Evolutionary conservation across 129 eudicot species (phyloP), one percentile per base, ranked within the genome.

Genomic region (Escallonia herrerae): DNA sequence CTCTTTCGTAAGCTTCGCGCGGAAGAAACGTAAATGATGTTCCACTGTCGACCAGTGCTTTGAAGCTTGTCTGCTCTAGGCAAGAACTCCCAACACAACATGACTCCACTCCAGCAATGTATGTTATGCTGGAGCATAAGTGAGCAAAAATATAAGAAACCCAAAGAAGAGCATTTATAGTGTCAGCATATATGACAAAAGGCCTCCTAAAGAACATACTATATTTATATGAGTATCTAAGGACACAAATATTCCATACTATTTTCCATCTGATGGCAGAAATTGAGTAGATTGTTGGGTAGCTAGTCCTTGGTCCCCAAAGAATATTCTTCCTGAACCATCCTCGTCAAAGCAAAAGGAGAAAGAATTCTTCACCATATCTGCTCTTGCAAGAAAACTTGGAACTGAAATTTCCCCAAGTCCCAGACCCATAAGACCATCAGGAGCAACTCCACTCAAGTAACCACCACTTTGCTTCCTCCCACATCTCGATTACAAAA

Each of bases 381-480:
- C 99, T 44, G 90, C 76, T 84, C 86, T 84, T 7, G 97, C 93
- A 74, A 94, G 87, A 60, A 78, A 60, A 81, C 90, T 94, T 65
- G 95, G 95, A 51, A 94, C 93, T 55, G 99, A 89, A 57, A 86
- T 77, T 11, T 89, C 86, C 4, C 93, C 89, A 50, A 80, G 77
- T 62, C 99, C 99, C 54, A 94, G 83, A 63, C 99, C 99, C 80
- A 94, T 67, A 40, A 94, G 74, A 72, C 99, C 99, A 78, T 94
- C 99, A 60, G 99, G 99, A 51, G 99, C 99, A 67, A 94, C 75
- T 73, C 99, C 99, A 22, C 79, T 82, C 73, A 94, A 76, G 84
- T 94, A 94, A 61, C 80, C 86, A 77, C 99, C 99, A 74, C 86
- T 94, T 71, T 94, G 99, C 83, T 84, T 76, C 77, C 76, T 86